phyloP scores from a whole-genome alignment of 805 yeast genomes.

The Nakazawaea wickerhamii region DNA sequence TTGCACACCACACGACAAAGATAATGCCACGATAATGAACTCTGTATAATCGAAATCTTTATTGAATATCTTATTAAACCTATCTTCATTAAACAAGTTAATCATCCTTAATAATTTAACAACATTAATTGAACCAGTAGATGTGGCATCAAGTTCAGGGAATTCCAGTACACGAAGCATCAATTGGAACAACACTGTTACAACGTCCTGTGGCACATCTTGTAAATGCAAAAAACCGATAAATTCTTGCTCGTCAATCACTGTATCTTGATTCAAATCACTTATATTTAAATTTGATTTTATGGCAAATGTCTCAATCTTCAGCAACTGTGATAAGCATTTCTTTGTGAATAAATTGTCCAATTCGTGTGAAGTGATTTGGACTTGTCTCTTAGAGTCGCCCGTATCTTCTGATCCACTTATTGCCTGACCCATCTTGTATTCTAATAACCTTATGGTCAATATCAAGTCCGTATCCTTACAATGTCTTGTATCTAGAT shows the following conservation, averaged over 20 bases:
- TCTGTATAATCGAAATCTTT: constrained; percentile 34
- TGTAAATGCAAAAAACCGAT: constrained; percentile 26
- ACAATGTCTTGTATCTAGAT: too few species aligned
- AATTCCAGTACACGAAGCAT: constrained; percentile 39
- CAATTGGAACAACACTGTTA: constrained; percentile 30
- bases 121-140: constrained; percentile 24
- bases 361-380: neutral
- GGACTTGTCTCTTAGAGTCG: neutral
- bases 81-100: constrained; percentile 37
- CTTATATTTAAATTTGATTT: constrained; percentile 19
- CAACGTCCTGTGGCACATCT: constrained; percentile 22
- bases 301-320: constrained; percentile 15
- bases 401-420: constrained; percentile 1
- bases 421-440: constrained; percentile 12
- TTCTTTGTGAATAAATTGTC: constrained; percentile 7
- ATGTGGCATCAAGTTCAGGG: constrained; percentile 36
- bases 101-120: constrained; percentile 39
- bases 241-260: constrained; percentile 24
- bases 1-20: constrained; percentile 15
- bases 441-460: neutral
- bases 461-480: neutral
- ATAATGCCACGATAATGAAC: constrained; percentile 44
- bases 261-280: constrained; percentile 20
- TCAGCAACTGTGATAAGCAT: constrained; percentile 3
- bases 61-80: constrained; percentile 31